These are phyloP conservation scores for Silene noctiflora DNA, from an alignment of 179 eudicot species.

Conservation along the genomic window DNA sequence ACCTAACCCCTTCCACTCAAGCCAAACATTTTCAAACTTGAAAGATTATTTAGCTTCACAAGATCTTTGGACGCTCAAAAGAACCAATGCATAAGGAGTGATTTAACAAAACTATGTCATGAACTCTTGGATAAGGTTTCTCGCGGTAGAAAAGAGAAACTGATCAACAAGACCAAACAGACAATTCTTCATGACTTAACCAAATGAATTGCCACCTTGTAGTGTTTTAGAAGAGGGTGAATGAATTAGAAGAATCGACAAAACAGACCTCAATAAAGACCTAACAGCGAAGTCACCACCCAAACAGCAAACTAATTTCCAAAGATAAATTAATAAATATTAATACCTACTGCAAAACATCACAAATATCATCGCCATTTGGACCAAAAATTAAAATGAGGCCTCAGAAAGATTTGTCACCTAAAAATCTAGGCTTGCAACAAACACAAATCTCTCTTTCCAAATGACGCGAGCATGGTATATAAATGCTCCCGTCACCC, in stretches of 20 bases:
- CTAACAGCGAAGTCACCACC: neutral
- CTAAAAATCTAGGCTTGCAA: neutral
- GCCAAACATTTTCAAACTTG: conserved; percentile 3
- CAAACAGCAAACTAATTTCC: neutral
- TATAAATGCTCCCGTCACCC: neutral
- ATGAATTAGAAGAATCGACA: neutral
- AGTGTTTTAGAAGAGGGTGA: neutral
- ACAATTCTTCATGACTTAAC: neutral
- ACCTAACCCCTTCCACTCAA: neutral
- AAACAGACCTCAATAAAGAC: neutral
- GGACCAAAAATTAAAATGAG: neutral
- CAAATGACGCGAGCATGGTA: neutral
- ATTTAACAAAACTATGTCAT: neutral
- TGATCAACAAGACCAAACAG: neutral
- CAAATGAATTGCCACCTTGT: neutral
- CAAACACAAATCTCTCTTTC: too few species aligned
- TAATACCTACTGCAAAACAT: neutral
- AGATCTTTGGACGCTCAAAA: neutral
- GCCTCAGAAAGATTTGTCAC: neutral
- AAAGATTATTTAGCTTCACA: neutral
- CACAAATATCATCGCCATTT: neutral
- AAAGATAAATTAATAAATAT: too few species aligned
- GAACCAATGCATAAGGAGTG: neutral
- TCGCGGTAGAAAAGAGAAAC: neutral
- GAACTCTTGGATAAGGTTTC: neutral